Percentiles rank a stretch among this genome's conserved stretches.
phyloP scores from a whole-genome alignment of 2,329 filamentous ascomycete genomes.

The Xylaria sp. region DNA sequence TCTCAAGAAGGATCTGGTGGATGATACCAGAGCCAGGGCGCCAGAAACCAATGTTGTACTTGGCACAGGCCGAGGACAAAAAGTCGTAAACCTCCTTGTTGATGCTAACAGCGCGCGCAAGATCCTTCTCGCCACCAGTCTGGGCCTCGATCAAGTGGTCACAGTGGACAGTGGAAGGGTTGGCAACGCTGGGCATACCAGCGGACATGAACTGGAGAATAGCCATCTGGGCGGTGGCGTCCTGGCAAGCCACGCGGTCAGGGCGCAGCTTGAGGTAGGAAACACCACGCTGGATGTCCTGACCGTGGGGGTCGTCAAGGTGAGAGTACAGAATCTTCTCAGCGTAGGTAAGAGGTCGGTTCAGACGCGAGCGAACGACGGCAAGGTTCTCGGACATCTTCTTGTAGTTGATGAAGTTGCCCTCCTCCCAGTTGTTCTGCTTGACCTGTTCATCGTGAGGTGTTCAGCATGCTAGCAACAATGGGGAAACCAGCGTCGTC shows the following conservation, averaged over 20 bases:
- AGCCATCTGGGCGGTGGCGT: constrained; percentile 99
- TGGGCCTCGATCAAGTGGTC: constrained; percentile 99
- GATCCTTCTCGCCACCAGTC: constrained; percentile 86
- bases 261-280: constrained; percentile 96
- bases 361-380: constrained; percentile 82
- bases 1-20: constrained; percentile 97
- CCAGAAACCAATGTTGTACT: constrained; percentile 99
- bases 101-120: constrained; percentile 81
- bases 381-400: constrained; percentile 98
- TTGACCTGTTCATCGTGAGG: constrained; percentile 52
- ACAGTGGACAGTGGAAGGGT: constrained; percentile 93
- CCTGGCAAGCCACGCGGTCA: constrained; percentile 97
- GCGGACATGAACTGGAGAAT: constrained; percentile 99
- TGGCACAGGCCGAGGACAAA: constrained; percentile 85
- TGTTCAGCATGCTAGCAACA: constrained; percentile 22
- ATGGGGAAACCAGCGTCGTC: neutral
- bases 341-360: constrained; percentile 87
- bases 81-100: constrained; percentile 99
- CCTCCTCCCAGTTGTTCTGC: constrained; percentile 95
- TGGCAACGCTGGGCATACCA: constrained; percentile 91
- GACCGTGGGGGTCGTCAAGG: constrained; percentile 90
- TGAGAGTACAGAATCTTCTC: constrained; percentile 99
- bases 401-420: constrained; percentile 98
- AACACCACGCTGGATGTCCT: constrained; percentile 91
- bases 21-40: constrained; percentile 98